A percentile compares a stretch with the other conserved stretches of the same genome.
phyloP scores from a whole-genome alignment of 83 land plant species.

The Thuja plicata region DNA sequence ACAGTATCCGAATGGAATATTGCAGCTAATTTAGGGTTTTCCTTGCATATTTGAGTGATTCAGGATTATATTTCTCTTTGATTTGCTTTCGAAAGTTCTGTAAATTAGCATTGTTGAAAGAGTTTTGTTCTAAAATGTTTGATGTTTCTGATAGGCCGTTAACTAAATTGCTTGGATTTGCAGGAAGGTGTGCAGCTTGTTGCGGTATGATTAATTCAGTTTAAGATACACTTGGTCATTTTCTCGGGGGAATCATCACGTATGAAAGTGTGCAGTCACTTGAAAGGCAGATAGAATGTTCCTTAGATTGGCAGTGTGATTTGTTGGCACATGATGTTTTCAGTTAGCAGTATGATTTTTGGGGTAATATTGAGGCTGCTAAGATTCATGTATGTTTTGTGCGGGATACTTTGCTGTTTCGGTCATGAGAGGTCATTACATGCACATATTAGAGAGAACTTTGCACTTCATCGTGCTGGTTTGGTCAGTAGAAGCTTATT shows the following conservation, averaged over 20 bases:
- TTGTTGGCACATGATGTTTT: neutral
- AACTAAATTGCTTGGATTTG: neutral
- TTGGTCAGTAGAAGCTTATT: neutral
- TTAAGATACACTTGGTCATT: neutral
- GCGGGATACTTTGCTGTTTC: neutral
- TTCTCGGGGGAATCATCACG: neutral
- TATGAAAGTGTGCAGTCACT: neutral
- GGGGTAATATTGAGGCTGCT: neutral
- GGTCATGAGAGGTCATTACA: neutral
- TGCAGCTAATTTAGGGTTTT: slow-evolving; percentile 1
- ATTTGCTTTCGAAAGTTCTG: neutral
- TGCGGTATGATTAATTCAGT: neutral
- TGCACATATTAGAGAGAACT: neutral
- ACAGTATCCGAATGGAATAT: neutral
- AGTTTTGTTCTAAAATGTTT: neutral
- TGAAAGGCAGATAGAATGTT: neutral
- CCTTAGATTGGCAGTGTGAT: neutral
- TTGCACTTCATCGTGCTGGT: neutral
- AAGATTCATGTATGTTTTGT: neutral
- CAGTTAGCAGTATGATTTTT: neutral
- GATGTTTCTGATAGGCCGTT: neutral
- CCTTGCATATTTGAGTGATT: neutral
- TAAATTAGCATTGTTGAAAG: neutral
- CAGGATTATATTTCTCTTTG: neutral
- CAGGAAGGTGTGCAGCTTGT: neutral